These are phyloP conservation scores for Letharia lupina DNA, from an alignment of 495 filamentous ascomycete species.

Conservation along the genomic window DNA sequence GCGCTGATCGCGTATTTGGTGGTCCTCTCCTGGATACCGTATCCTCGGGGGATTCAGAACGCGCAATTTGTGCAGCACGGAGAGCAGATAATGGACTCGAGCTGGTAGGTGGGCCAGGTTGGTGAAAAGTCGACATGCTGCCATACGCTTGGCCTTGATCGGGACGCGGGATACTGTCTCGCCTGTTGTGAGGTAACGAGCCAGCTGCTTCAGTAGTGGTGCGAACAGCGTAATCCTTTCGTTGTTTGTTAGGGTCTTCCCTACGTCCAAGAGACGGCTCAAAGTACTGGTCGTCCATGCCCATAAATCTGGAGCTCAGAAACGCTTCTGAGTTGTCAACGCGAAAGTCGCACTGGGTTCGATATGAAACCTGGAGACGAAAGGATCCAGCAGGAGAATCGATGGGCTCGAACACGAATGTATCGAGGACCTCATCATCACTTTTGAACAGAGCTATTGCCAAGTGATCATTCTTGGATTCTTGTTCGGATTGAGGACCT, in stretches of 20 bases:
- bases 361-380: conserved; percentile 70
- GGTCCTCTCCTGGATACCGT: conserved; percentile 55
- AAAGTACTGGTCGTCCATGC: conserved; percentile 80
- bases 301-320: conserved; percentile 92
- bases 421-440: conserved; percentile 57
- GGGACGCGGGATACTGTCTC: conserved; percentile 5
- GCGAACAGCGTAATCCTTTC: conserved; percentile 30
- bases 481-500: conserved; percentile 40
- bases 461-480: conserved; percentile 52
- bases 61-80: conserved; percentile 53
- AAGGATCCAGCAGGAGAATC: conserved; percentile 82
- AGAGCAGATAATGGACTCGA: conserved; percentile 85
- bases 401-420: conserved; percentile 68
- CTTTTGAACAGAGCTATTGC: conserved; percentile 63
- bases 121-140: conserved; percentile 87
- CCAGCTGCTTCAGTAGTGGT: conserved; percentile 53
- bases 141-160: conserved; percentile 80
- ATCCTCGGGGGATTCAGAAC: conserved; percentile 41
- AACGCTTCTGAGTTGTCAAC: conserved; percentile 86
- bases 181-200: conserved; percentile 12
- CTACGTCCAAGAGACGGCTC: conserved; percentile 55
- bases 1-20: conserved; percentile 49
- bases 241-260: conserved; percentile 26
- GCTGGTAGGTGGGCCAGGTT: conserved; percentile 60
- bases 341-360: conserved; percentile 80